phyloP scores from a whole-genome alignment of 768 basidiomycete species.

The Lentinula guzmanii region DNA sequence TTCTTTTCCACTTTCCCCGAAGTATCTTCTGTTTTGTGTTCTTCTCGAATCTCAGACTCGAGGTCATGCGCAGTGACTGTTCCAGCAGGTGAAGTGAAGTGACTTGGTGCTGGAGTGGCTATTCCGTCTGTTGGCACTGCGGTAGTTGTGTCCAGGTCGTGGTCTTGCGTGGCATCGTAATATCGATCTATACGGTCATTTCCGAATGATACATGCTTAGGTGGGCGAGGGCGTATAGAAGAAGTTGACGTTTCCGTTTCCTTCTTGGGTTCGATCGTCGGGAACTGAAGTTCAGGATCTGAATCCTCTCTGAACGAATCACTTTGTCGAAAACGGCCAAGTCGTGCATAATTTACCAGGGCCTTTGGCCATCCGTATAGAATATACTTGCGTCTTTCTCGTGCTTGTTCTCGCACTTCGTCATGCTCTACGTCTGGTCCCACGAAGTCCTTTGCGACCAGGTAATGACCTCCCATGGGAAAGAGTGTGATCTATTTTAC shows the following conservation, averaged over 20 bases:
- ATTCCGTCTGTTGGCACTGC: constrained; percentile 11
- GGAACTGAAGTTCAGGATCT: not conserved
- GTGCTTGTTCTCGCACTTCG: constrained; percentile 43
- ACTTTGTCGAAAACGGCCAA: constrained; percentile 4
- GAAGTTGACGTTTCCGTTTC: not conserved
- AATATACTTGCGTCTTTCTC: constrained; percentile 25
- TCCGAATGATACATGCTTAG: constrained; percentile 17
- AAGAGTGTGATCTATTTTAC: constrained; percentile 52
- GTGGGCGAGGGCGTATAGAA: not conserved
- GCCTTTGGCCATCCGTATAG: constrained; percentile 13
- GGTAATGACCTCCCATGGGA: constrained; percentile 50
- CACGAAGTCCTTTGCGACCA: constrained; percentile 55
- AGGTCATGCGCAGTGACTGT: constrained; percentile 5
- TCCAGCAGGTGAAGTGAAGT: not conserved
- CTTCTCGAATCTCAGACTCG: not conserved
- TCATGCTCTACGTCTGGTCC: constrained; percentile 59
- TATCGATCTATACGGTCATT: not conserved
- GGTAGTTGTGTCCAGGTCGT: constrained; percentile 7
- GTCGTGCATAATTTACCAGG: not conserved
- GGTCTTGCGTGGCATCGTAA: not conserved
- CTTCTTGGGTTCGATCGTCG: not conserved
- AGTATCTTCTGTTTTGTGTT: not conserved
- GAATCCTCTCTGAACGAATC: not conserved
- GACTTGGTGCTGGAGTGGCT: constrained; percentile 10
- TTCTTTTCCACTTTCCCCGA: not conserved